These are phyloP conservation scores for Pythium phragmitis DNA, from an alignment of 352 stramenopile genomes.

Conservation along the genomic window DNA sequence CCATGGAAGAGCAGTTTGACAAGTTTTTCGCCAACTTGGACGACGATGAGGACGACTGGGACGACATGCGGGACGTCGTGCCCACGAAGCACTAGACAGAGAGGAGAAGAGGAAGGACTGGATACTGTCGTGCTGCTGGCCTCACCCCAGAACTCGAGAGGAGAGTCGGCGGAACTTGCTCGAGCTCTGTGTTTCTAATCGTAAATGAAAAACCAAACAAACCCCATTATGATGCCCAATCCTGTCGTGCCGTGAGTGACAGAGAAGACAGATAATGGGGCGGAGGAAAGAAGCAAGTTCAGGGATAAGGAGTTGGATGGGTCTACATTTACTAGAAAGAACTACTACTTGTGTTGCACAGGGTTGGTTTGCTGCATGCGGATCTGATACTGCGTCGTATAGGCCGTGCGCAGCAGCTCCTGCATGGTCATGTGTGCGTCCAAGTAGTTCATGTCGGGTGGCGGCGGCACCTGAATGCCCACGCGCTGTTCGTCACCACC, in stretches of 20 bases:
- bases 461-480: conserved; percentile 38
- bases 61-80: conserved; percentile 48
- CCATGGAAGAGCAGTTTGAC: conserved; percentile 62
- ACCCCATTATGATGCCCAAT: not conserved
- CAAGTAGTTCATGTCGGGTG: conserved; percentile 60
- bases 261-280: not conserved
- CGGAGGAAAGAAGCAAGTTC: not conserved
- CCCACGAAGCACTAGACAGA: conserved; percentile 27
- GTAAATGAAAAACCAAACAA: conserved; percentile 8
- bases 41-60: conserved; percentile 68
- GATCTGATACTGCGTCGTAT: conserved; percentile 81
- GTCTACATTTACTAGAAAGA: not conserved
- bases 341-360: conserved; percentile 22
- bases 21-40: conserved; percentile 81
- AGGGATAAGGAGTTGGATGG: conserved; percentile 2
- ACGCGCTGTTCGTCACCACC: conserved; percentile 15
- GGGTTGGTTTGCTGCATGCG: conserved; percentile 72
- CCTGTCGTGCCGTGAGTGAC: not conserved
- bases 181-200: conserved; percentile 4
- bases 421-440: conserved; percentile 80
- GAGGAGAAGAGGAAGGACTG: not conserved
- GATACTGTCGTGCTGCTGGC: not conserved
- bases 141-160: too few relatives aligned
- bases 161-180: too few relatives aligned
- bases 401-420: conserved; percentile 77